Conservation (phyloP, 768 basidiomycete genomes). For the Leucosporidium scottii region DNA sequence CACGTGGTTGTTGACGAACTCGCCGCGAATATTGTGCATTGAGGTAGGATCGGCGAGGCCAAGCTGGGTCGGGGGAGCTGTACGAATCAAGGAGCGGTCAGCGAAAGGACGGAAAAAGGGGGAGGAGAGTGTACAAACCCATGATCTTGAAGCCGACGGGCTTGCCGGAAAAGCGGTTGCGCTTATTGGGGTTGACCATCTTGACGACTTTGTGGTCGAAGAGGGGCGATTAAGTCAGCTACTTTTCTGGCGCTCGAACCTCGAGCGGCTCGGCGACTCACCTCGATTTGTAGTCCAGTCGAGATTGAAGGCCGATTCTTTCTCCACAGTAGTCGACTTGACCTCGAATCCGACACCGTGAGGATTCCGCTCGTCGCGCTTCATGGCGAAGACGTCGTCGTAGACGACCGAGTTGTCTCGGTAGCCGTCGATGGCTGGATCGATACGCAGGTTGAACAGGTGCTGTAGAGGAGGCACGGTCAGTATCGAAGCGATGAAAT, state of each 20-base stretch:
- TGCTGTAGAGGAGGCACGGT: background rate
- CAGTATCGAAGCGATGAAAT: too few relatives aligned
- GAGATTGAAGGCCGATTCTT: conserved; percentile 10
- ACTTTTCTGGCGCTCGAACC: too few relatives aligned
- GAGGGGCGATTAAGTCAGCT: background rate
- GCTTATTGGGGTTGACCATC: conserved; percentile 35
- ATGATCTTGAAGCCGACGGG: conserved; percentile 38
- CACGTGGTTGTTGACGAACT: conserved; percentile 36
- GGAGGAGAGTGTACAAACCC: background rate
- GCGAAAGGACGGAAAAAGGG: background rate
- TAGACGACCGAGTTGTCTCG: background rate
- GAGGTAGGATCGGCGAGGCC: conserved; percentile 34
- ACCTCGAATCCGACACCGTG: conserved; percentile 26
- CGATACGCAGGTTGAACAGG: conserved; percentile 18
- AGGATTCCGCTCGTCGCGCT: conserved; percentile 7
- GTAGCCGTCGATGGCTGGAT: conserved; percentile 17
- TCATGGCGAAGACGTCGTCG: conserved; percentile 4
- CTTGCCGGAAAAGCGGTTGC: conserved; percentile 34
- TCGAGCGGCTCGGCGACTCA: background rate
- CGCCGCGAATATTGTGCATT: conserved; percentile 30
- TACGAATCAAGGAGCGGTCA: background rate
- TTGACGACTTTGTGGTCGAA: conserved; percentile 5
- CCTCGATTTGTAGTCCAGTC: conserved; percentile 1
- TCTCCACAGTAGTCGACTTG: conserved; percentile 9
- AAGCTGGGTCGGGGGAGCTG: conserved; percentile 37